phyloP scores from a whole-genome alignment of 768 basidiomycete species.

The Boletus huronensis region DNA sequence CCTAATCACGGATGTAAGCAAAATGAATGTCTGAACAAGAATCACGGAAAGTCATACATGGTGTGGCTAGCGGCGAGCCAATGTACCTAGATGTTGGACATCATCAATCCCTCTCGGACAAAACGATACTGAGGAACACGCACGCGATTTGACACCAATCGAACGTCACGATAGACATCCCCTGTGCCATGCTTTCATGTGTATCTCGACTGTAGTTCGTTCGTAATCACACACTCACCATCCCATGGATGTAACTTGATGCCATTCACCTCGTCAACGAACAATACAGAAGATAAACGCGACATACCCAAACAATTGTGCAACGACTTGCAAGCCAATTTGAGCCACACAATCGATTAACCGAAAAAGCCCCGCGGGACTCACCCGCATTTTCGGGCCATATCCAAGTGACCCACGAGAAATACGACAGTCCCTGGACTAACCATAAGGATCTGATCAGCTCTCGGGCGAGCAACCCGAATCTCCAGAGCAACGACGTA shows the following conservation, averaged over 20 bases:
- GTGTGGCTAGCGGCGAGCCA: slow-evolving; percentile 61
- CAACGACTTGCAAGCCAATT: slow-evolving; percentile 33
- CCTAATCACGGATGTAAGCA: slow-evolving; percentile 27
- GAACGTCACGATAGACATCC: slow-evolving; percentile 74
- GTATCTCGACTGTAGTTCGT: neutral
- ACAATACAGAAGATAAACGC: neutral
- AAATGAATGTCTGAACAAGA: neutral
- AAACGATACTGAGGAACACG: slow-evolving; percentile 10
- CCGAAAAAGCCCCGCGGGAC: slow-evolving; percentile 16
- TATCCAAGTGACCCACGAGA: slow-evolving; percentile 59
- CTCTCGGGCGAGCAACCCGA: neutral
- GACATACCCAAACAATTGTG: slow-evolving; percentile 47
- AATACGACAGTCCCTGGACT: slow-evolving; percentile 51
- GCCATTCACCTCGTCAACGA: slow-evolving; percentile 1
- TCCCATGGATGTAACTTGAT: slow-evolving; percentile 39
- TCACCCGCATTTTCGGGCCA: slow-evolving; percentile 45
- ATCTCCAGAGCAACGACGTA: slow-evolving; percentile 19
- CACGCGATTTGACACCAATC: slow-evolving; percentile 71
- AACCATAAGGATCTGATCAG: slow-evolving; percentile 21
- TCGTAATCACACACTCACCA: slow-evolving; percentile 31
- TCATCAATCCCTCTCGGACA: neutral
- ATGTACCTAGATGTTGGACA: slow-evolving; percentile 18
- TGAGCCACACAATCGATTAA: slow-evolving; percentile 16
- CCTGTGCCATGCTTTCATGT: slow-evolving; percentile 21
- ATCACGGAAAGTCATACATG: slow-evolving; percentile 36